phyloP scores from a whole-genome alignment of 106 monocot species.

The Narthecium ossifragum region DNA sequence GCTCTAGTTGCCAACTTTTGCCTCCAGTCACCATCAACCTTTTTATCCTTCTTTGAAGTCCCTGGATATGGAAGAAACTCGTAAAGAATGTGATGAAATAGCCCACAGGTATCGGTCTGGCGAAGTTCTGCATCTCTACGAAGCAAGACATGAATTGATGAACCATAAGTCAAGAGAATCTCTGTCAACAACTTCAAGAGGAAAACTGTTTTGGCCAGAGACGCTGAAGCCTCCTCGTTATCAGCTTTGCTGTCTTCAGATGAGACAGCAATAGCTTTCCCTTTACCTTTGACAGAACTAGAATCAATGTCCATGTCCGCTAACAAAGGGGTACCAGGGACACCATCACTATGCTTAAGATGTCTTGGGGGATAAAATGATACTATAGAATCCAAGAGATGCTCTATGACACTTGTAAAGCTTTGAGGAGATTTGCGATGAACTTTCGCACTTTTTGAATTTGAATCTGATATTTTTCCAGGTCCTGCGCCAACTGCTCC shows the following conservation, averaged over 20 bases:
- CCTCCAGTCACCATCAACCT: slow-evolving; percentile 89
- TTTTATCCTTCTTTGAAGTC: slow-evolving; percentile 80
- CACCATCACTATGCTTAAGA: slow-evolving; percentile 34
- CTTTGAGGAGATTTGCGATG: slow-evolving; percentile 84
- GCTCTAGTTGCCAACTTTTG: slow-evolving; percentile 81
- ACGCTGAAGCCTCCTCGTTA: slow-evolving; percentile 66
- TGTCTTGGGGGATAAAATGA: slow-evolving; percentile 52
- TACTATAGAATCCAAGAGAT: slow-evolving; percentile 67
- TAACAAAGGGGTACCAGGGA: slow-evolving; percentile 21
- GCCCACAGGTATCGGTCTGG: slow-evolving; percentile 21
- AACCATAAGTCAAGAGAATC: slow-evolving; percentile 81
- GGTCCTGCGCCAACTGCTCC: slow-evolving; percentile 10
- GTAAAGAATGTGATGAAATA: slow-evolving; percentile 86
- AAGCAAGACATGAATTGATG: slow-evolving; percentile 81
- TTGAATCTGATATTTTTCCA: slow-evolving; percentile 52
- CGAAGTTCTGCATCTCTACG: slow-evolving; percentile 78
- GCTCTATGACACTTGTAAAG: slow-evolving; percentile 80
- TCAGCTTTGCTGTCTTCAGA: slow-evolving; percentile 47
- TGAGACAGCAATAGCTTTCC: slow-evolving; percentile 64
- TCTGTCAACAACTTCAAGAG: slow-evolving; percentile 91
- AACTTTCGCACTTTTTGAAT: slow-evolving; percentile 52
- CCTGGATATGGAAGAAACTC: slow-evolving; percentile 73
- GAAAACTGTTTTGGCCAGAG: slow-evolving; percentile 88
- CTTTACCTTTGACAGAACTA: slow-evolving; percentile 60
- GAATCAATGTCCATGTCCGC: slow-evolving; percentile 89